Percentiles rank a stretch among this genome's conserved stretches.
phyloP scores from a whole-genome alignment of 495 filamentous ascomycete genomes.

The Mytilinidion resinicola region DNA sequence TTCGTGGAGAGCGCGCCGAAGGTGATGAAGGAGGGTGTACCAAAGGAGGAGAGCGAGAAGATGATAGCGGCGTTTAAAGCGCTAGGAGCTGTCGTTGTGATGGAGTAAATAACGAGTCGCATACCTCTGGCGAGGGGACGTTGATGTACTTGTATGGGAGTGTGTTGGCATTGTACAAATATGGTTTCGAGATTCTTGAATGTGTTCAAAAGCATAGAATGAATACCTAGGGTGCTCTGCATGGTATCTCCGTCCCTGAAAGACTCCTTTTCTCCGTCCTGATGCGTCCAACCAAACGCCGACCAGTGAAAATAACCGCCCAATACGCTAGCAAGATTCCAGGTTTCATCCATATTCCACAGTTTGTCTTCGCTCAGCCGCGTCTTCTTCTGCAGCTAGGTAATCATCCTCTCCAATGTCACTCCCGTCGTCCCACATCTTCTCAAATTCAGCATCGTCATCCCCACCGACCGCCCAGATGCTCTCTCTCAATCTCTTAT shows the following conservation, averaged over 20 bases:
- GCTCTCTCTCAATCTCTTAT: slow-evolving; percentile 80
- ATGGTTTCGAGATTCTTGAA: slow-evolving; percentile 8
- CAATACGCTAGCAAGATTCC: background rate
- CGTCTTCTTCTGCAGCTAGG: slow-evolving; percentile 65
- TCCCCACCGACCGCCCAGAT: slow-evolving; percentile 73
- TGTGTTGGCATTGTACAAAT: slow-evolving; percentile 21
- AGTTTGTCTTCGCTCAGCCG: slow-evolving; percentile 46
- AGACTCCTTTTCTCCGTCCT: background rate
- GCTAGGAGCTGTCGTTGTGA: slow-evolving; percentile 75
- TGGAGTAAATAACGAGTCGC: slow-evolving; percentile 59
- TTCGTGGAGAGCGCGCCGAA: slow-evolving; percentile 98
- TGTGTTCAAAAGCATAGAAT: slow-evolving; percentile 1
- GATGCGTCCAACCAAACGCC: slow-evolving; percentile 10
- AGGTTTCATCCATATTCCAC: slow-evolving; percentile 26
- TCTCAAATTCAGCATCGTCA: slow-evolving; percentile 59
- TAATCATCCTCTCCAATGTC: slow-evolving; percentile 81
- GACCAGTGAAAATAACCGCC: background rate
- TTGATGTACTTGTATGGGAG: slow-evolving; percentile 4
- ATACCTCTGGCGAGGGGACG: slow-evolving; percentile 1
- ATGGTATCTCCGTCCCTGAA: slow-evolving; percentile 9
- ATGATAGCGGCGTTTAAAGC: slow-evolving; percentile 90
- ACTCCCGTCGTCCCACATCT: slow-evolving; percentile 72
- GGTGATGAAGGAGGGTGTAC: slow-evolving; percentile 94
- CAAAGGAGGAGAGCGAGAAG: slow-evolving; percentile 99
- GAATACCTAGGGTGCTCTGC: background rate